These are phyloP conservation scores for Ogataea henricii DNA, from an alignment of 805 yeast species.

Conservation along the genomic window DNA sequence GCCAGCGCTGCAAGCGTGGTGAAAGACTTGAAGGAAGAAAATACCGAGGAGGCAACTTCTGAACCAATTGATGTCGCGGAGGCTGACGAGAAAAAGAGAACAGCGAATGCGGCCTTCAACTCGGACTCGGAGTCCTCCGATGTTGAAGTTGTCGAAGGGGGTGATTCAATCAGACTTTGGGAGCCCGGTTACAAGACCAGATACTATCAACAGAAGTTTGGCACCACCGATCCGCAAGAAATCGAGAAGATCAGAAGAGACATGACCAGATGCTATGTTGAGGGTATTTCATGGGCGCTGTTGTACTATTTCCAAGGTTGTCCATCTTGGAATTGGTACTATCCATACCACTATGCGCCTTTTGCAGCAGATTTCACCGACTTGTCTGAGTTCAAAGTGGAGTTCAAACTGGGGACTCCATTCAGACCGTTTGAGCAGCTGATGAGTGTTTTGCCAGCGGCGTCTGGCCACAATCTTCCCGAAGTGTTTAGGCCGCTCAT, in stretches of 20 bases:
- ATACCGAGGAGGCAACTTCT: conserved; percentile 21
- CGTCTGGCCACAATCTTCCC: conserved; percentile 85
- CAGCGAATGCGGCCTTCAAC: conserved; percentile 25
- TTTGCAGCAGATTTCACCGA: conserved; percentile 85
- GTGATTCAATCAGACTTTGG: conserved; percentile 63
- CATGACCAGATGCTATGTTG: conserved; percentile 75
- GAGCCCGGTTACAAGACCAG: conserved; percentile 86
- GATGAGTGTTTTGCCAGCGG: conserved; percentile 95
- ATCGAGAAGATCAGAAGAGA: conserved; percentile 54
- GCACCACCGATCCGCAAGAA: conserved; percentile 53
- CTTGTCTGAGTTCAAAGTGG: conserved; percentile 51
- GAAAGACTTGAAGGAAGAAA: conserved; percentile 28
- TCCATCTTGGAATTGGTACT: conserved; percentile 98
- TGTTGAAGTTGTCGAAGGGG: conserved; percentile 44
- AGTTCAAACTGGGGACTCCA: conserved; percentile 70
- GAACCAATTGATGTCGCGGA: conserved; percentile 34
- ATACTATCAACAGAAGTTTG: conserved; percentile 78
- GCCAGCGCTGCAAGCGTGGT: conserved; percentile 32
- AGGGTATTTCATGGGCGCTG: conserved; percentile 97
- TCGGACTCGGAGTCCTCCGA: conserved; percentile 36
- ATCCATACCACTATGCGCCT: conserved; percentile 97
- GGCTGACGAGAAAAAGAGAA: conserved; percentile 23
- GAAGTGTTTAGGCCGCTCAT: conserved; percentile 77
- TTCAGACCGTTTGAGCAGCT: conserved; percentile 90
- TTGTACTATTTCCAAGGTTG: conserved; percentile 95